Conservation (phyloP, 306 rosid genomes). For the Senna tora region DNA sequence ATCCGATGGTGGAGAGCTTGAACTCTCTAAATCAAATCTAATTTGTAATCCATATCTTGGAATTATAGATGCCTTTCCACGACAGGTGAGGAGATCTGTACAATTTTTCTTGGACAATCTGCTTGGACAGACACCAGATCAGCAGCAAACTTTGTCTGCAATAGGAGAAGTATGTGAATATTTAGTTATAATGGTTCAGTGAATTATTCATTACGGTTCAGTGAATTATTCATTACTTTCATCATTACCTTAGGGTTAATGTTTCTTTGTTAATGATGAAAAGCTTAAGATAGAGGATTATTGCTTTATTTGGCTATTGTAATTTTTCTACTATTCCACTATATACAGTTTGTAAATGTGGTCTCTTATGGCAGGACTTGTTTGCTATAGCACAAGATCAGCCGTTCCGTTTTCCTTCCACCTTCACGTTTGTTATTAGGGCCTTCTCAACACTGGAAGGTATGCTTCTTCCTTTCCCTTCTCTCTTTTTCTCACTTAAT, state of each 20-base stretch:
- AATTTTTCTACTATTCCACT: neutral
- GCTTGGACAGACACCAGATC: conserved; percentile 71
- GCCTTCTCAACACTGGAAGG: conserved; percentile 97
- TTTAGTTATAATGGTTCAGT: conserved; percentile 6
- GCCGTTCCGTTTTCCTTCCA: conserved; percentile 90
- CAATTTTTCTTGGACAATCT: conserved; percentile 74
- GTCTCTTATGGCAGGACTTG: conserved; percentile 63
- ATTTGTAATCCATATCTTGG: conserved; percentile 1
- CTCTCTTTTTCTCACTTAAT: neutral
- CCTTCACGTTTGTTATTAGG: conserved; percentile 82
- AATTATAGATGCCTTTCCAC: conserved; percentile 11
- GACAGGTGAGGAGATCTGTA: conserved; percentile 80
- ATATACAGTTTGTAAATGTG: conserved; percentile 22
- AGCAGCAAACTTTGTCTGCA: conserved; percentile 69
- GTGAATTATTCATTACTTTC: conserved; percentile 15
- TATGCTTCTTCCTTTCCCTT: conserved; percentile 39
- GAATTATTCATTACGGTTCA: conserved; percentile 20
- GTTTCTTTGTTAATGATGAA: conserved; percentile 8
- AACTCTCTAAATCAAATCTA: no score
- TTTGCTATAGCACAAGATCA: conserved; percentile 90
- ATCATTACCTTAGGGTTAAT: neutral
- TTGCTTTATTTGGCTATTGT: conserved; percentile 9
- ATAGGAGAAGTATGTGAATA: conserved; percentile 73
- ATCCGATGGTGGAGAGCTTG: no score
- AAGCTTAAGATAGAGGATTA: conserved; percentile 9